phyloP scores from a whole-genome alignment of 2,329 filamentous ascomycete genomes.

The Trichoderma sp. region DNA sequence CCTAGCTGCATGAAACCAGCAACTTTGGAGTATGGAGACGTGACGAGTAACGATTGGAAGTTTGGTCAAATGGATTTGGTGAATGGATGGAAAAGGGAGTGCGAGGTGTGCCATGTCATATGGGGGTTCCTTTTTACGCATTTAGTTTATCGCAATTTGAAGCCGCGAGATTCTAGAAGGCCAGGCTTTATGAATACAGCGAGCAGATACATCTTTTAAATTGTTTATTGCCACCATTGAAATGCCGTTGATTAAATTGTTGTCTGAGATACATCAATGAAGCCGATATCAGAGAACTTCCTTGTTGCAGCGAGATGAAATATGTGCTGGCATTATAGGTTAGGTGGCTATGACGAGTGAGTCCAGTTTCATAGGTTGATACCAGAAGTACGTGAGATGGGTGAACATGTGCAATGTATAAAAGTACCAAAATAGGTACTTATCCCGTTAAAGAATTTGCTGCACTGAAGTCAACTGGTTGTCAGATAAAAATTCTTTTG shows the following conservation, averaged over 20 bases:
- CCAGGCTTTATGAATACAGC: constrained; percentile 15
- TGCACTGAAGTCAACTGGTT: neutral
- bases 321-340: neutral
- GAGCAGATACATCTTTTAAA: neutral
- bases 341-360: neutral
- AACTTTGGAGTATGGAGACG: constrained; percentile 14
- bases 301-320: neutral
- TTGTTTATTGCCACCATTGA: neutral
- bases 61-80: constrained; percentile 13
- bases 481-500: neutral
- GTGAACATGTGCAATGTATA: neutral
- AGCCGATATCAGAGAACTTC: too few relatives aligned
- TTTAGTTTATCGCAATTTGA: constrained; percentile 20
- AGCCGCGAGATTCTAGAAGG: constrained; percentile 12
- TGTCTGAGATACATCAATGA: fast-evolving
- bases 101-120: constrained; percentile 7
- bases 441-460: neutral
- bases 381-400: neutral
- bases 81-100: constrained; percentile 13
- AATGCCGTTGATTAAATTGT: neutral
- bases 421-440: neutral
- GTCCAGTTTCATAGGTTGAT: neutral
- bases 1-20: neutral
- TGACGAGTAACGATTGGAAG: constrained; percentile 22
- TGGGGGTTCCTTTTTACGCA: neutral